Evolutionary conservation across 345 rosid genomes (phyloP).

Genomic region (Sonneratia caseolaris): DNA sequence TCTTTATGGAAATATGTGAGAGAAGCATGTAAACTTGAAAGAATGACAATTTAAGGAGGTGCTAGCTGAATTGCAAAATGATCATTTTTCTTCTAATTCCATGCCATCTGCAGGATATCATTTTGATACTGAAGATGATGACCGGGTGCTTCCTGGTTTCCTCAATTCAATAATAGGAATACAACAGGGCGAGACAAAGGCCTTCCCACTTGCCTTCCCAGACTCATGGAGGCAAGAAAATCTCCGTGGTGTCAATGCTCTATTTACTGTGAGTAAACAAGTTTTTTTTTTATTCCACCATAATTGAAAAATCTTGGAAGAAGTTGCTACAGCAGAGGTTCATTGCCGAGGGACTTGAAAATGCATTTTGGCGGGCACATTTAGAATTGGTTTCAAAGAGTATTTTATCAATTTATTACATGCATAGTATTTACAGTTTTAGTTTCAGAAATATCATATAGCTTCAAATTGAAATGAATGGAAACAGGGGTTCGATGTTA

Average conservation of each 20-base stretch:
- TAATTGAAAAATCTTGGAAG: neutral
- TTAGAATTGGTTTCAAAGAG: neutral
- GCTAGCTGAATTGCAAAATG: slow-evolving; percentile 2
- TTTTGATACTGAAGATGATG: slow-evolving; percentile 85
- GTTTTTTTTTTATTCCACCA: neutral
- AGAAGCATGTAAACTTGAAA: neutral
- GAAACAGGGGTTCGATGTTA: neutral
- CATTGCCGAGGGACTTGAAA: neutral
- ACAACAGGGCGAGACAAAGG: slow-evolving; percentile 60
- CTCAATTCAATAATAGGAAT: slow-evolving; percentile 65
- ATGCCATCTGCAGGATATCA: slow-evolving; percentile 51
- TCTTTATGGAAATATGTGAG: neutral
- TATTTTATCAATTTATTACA: neutral
- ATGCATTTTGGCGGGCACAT: neutral
- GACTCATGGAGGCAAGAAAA: slow-evolving; percentile 84
- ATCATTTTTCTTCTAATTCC: slow-evolving; percentile 2
- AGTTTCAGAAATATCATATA: neutral
- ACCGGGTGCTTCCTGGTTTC: slow-evolving; percentile 75
- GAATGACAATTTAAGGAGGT: neutral
- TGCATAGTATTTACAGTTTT: neutral
- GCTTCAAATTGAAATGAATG: neutral
- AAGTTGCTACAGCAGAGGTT: neutral
- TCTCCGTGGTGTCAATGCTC: slow-evolving; percentile 75
- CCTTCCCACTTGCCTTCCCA: slow-evolving; percentile 72
- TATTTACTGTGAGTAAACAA: slow-evolving; percentile 59